Evolutionary conservation across 164 flowering plant genomes (phyloP), one percentile per base, ranked within the genome.

Genomic region (Cinnamomum micranthum): DNA sequence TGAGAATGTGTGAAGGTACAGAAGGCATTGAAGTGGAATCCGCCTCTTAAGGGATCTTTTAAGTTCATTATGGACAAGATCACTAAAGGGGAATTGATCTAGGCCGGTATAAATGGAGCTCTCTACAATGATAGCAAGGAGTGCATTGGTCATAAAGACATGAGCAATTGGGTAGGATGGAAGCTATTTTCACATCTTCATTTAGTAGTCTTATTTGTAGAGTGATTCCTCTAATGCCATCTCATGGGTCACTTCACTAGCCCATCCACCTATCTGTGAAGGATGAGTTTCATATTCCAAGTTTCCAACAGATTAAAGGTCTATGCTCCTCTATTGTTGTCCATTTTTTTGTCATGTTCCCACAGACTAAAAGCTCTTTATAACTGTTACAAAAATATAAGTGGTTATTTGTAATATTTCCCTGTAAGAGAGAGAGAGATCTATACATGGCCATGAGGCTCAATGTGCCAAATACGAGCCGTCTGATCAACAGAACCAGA

Each of bases 401-500:
- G 33, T 31, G 33, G 0, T 31, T 31, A 31, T 31, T 31, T 4
- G 5, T 31, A 31, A 31, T 31, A 31, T 4, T 31, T 31, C 33
- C 33, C 5, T 31, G 33, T 31, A 31, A 31, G 33, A 31, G 33
- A 9, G 17, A 60, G 22, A 11, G 35, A 66, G 28, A 72, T 4
- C 19, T 80, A 81, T 81, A 95, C 97, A 81, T 95, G 98, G 60
- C 94, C 92, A 55, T 92, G 97, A 6, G 91, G 90, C 80, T 95
- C 98, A 76, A 93, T 89, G 71, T 85, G 93, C 96, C 98, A 95
- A 75, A 93, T 73, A 41, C 98, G 85, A 80, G 99, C 99, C 0
- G 98, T 92, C 81, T 95, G 98, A 81, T 93, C 96, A 3, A 93
- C 99, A 22, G 96, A 93, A 73, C 96, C 98, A 0, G 99, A 92